phyloP scores from a whole-genome alignment of 192 early-diverging fungal genomes.

The Coemansia interrupta region DNA sequence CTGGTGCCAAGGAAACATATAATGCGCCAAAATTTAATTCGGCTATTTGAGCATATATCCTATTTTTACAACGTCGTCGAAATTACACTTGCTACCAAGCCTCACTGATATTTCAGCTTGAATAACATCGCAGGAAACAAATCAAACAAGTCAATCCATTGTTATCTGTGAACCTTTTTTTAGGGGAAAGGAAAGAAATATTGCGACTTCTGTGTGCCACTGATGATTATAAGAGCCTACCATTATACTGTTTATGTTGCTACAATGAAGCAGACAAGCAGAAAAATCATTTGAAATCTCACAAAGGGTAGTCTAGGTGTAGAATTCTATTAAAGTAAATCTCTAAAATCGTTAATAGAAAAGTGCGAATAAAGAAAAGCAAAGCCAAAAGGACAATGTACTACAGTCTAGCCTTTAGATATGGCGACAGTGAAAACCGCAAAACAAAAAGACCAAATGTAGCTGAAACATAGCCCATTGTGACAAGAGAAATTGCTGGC shows the following conservation, averaged over 20 bases:
- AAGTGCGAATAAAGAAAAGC: neutral
- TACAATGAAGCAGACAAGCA: neutral
- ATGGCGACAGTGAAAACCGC: conserved; percentile 47
- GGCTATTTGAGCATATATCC: no score
- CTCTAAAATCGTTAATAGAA: conserved; percentile 1
- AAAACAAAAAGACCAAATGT: conserved; percentile 34
- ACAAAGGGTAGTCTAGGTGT: neutral
- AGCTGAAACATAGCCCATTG: conserved; percentile 32
- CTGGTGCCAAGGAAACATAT: no score
- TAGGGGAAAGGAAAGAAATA: no score
- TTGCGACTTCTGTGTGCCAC: no score
- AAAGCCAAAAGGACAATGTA: neutral
- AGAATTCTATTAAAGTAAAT: neutral
- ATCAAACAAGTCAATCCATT: no score
- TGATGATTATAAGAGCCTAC: no score
- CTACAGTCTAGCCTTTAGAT: conserved; percentile 31
- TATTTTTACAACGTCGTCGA: no score
- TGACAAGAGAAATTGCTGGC: conserved; percentile 28
- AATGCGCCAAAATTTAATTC: no score
- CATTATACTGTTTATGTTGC: neutral
- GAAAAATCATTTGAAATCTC: neutral
- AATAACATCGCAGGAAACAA: no score
- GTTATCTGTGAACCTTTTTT: no score
- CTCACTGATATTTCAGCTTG: no score
- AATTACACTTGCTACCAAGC: no score